Conservation (phyloP, 2,329 filamentous ascomycete genomes). For the Fusarium metavorans region DNA sequence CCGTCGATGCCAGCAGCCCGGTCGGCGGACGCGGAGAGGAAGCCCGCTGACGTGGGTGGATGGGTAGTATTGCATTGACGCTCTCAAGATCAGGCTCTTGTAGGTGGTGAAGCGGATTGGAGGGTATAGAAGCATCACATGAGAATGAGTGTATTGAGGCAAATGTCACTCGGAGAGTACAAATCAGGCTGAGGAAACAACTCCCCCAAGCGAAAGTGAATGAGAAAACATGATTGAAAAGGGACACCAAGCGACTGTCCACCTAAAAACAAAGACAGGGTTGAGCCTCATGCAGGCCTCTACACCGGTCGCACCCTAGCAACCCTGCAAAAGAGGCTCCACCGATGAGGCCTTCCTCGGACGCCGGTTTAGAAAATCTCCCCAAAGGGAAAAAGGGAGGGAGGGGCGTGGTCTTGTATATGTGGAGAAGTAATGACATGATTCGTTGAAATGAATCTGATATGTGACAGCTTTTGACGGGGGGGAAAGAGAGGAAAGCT, state of each 20-base stretch:
- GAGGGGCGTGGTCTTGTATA: neutral
- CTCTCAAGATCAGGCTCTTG: neutral
- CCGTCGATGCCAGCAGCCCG: neutral
- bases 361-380: slow-evolving; percentile 19
- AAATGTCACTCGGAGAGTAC: neutral
- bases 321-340: slow-evolving; percentile 23
- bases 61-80: neutral
- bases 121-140: neutral
- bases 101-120: neutral
- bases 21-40: neutral
- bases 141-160: neutral
- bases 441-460: slow-evolving; percentile 15
- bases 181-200: slow-evolving; percentile 1
- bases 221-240: no score
- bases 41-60: neutral
- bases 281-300: slow-evolving; percentile 29
- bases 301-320: slow-evolving; percentile 28
- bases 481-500: neutral
- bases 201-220: neutral
- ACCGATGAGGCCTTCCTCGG: slow-evolving; percentile 34
- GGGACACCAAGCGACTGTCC: neutral
- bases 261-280: neutral
- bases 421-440: neutral
- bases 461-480: slow-evolving; percentile 20
- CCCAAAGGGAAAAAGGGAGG: neutral